phyloP scores from a whole-genome alignment of 2,329 filamentous ascomycete species.

The Phaeosphaeria sp. region DNA sequence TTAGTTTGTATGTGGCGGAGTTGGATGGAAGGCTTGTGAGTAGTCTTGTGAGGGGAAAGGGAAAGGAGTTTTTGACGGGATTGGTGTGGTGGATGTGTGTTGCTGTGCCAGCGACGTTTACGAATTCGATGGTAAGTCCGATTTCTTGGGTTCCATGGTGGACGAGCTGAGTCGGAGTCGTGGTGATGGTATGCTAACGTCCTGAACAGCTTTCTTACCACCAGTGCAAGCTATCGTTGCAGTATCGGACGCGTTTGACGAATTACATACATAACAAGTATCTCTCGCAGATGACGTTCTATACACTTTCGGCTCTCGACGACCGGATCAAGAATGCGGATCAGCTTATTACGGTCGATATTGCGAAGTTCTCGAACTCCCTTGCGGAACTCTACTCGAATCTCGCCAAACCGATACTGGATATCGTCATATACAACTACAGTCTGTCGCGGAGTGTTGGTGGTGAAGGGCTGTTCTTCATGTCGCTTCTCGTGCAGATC shows the following conservation, averaged over 20 bases:
- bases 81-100: conserved; percentile 99
- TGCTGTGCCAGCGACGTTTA: conserved; percentile 93
- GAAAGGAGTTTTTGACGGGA: conserved; percentile 84
- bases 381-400: conserved; percentile 96
- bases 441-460: conserved; percentile 94
- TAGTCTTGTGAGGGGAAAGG: conserved; percentile 87
- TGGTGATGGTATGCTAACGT: conserved; percentile 22
- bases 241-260: conserved; percentile 93
- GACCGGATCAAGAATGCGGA: conserved; percentile 99
- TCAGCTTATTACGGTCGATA: conserved; percentile 95
- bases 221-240: conserved; percentile 90
- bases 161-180: not conserved
- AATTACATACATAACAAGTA: conserved; percentile 95
- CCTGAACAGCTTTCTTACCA: conserved; percentile 83
- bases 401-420: conserved; percentile 88
- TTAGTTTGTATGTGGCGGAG: conserved; percentile 94
- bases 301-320: conserved; percentile 91
- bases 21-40: conserved; percentile 94
- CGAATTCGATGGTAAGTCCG: conserved; percentile 90
- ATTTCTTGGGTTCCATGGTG: no score
- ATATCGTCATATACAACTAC: conserved; percentile 97
- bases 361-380: conserved; percentile 94
- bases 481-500: conserved; percentile 91
- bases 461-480: conserved; percentile 92
- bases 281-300: conserved; percentile 96